Percentiles rank a stretch among this genome's conserved stretches.
phyloP scores from a whole-genome alignment of 2,329 filamentous ascomycete genomes.

The Emmonsia crescens region DNA sequence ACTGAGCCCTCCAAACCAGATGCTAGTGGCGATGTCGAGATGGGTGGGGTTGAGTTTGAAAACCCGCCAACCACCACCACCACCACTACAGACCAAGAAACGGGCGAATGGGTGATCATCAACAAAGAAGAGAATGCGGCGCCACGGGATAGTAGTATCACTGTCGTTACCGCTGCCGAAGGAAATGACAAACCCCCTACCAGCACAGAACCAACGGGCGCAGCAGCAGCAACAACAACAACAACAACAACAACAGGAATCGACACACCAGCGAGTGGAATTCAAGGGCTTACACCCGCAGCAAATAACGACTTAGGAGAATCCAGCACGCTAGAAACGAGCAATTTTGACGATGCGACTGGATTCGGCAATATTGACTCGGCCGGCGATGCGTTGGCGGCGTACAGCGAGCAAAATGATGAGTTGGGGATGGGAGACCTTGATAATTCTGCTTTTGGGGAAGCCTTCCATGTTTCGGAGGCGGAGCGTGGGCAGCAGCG shows the following conservation, averaged over 20 bases:
- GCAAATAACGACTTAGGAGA: constrained; percentile 20
- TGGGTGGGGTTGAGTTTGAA: constrained; percentile 45
- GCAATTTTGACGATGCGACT: constrained; percentile 31
- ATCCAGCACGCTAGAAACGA: constrained; percentile 23
- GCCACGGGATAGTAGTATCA: constrained; percentile 8
- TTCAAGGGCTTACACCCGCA: constrained; percentile 17
- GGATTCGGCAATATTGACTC: constrained; percentile 48
- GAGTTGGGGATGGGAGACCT: constrained; percentile 49
- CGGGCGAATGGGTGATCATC: constrained; percentile 66
- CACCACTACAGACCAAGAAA: constrained; percentile 33
- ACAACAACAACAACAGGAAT: constrained; percentile 10
- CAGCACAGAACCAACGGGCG: not conserved
- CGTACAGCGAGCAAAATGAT: constrained; percentile 51
- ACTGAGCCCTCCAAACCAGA: constrained; percentile 6
- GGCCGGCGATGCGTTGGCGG: constrained; percentile 59
- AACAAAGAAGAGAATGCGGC: constrained; percentile 45
- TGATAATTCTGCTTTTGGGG: constrained; percentile 72
- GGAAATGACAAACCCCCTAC: constrained; percentile 4
- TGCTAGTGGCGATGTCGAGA: constrained; percentile 35
- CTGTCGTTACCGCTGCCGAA: not conserved
- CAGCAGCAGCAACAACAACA: constrained; percentile 10
- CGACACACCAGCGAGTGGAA: constrained; percentile 16
- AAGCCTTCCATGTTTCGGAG: constrained; percentile 60
- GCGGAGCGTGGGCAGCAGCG: constrained; percentile 32
- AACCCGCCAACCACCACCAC: constrained; percentile 28